Conservation (phyloP, 345 rosid species). For the Schrenkiella parvula region DNA sequence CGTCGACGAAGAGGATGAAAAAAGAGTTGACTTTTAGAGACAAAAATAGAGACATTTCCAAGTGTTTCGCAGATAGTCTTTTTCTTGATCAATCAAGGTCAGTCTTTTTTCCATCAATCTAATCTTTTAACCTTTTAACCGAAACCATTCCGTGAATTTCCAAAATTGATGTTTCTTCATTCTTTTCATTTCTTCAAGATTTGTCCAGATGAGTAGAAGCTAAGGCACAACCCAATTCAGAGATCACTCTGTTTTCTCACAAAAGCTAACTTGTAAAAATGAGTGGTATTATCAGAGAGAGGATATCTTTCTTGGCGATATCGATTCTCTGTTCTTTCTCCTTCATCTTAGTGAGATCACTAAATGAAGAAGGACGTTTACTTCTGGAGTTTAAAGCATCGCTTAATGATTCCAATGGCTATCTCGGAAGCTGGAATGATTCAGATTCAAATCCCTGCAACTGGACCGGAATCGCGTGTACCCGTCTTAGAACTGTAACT, state of each 20-base stretch:
- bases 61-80: slow-evolving; percentile 8
- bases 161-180: not conserved
- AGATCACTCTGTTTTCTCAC: slow-evolving; percentile 7
- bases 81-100: slow-evolving; percentile 26
- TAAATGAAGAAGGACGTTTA: slow-evolving; percentile 48
- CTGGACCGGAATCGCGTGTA: slow-evolving; percentile 66
- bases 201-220: slow-evolving; percentile 7
- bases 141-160: slow-evolving; percentile 14
- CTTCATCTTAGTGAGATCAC: slow-evolving; percentile 34
- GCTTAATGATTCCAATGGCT: slow-evolving; percentile 44
- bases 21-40: slow-evolving; percentile 26
- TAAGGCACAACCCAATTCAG: not conserved
- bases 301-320: slow-evolving; percentile 15
- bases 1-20: slow-evolving; percentile 13
- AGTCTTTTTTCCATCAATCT: not conserved
- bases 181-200: not conserved
- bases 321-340: slow-evolving; percentile 26
- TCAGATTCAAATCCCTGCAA: slow-evolving; percentile 56
- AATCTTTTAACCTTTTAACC: not conserved
- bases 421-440: slow-evolving; percentile 54
- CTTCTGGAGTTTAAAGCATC: slow-evolving; percentile 55
- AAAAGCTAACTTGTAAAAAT: slow-evolving; percentile 9
- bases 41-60: slow-evolving; percentile 1
- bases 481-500: slow-evolving; percentile 39
- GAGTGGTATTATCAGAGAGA: slow-evolving; percentile 5